phyloP scores from a whole-genome alignment of 495 filamentous ascomycete species.

The Lasiosphaeris hirsuta region DNA sequence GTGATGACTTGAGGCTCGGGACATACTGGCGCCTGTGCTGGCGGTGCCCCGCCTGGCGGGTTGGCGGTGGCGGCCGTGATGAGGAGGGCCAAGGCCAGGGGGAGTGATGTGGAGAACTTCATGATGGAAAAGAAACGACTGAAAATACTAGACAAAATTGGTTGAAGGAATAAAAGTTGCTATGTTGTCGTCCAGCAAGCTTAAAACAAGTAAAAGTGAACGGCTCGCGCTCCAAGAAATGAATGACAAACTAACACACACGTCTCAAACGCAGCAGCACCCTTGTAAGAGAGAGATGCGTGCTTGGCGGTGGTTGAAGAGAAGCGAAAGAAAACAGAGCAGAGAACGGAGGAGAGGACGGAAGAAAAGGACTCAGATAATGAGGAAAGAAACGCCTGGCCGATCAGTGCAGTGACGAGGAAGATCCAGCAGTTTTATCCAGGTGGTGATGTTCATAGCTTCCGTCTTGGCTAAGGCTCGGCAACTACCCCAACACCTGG shows the following conservation, averaged over 20 bases:
- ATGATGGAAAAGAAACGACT: not conserved
- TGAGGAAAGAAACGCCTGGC: slow-evolving; percentile 8
- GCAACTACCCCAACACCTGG: slow-evolving; percentile 8
- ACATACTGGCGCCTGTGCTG: not conserved
- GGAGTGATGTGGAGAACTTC: not conserved
- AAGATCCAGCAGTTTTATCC: slow-evolving; percentile 12
- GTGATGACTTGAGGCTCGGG: not conserved
- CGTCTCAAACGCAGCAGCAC: slow-evolving; percentile 10
- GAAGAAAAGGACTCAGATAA: not conserved
- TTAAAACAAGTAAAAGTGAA: slow-evolving; percentile 9
- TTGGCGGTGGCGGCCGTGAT: slow-evolving; percentile 7
- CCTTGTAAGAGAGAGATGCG: not conserved
- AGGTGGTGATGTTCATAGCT: not conserved
- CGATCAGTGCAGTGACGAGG: slow-evolving; percentile 15
- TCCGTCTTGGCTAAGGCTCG: slow-evolving; percentile 11
- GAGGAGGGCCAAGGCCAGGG: slow-evolving; percentile 13
- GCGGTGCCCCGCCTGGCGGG: slow-evolving; percentile 2
- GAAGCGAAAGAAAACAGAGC: slow-evolving; percentile 1
- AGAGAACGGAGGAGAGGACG: not conserved
- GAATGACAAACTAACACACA: slow-evolving; percentile 19
- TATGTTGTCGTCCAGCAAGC: not conserved
- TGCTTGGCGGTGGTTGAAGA: slow-evolving; percentile 3
- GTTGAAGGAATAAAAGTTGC: slow-evolving; percentile 13
- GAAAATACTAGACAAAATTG: slow-evolving; percentile 6
- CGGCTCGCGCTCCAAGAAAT: slow-evolving; percentile 19